A percentile compares a stretch with the other conserved stretches of the same genome.
phyloP scores from a whole-genome alignment of 2,329 filamentous ascomycete species.

The Exophiala spinifera region DNA sequence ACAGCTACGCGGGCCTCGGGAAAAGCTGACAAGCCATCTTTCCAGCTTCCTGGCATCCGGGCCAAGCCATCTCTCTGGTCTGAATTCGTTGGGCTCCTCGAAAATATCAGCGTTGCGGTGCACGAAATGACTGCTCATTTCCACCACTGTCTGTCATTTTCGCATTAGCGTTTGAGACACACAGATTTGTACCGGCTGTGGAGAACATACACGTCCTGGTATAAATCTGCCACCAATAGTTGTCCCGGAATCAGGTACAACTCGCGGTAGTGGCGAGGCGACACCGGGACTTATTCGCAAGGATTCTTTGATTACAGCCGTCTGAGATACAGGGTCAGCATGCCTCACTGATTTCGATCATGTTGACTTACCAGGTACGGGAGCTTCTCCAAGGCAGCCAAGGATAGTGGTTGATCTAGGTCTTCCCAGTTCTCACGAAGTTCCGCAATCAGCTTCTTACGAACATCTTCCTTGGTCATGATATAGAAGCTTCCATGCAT shows the following conservation, averaged over 20 bases:
- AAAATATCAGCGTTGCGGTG: conserved; percentile 36
- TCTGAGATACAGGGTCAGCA: conserved; percentile 15
- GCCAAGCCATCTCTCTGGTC: conserved; percentile 43
- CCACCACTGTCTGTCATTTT: conserved; percentile 29
- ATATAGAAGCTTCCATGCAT: conserved; percentile 44
- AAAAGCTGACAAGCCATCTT: conserved; percentile 43
- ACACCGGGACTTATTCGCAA: conserved; percentile 38
- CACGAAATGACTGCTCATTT: conserved; percentile 30
- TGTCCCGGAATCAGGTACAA: conserved; percentile 29
- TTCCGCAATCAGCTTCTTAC: conserved; percentile 40
- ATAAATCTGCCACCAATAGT: conserved; percentile 23
- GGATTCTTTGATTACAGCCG: conserved; percentile 40
- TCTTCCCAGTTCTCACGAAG: conserved; percentile 39
- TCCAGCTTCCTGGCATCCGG: conserved; percentile 32
- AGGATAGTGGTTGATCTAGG: conserved; percentile 18
- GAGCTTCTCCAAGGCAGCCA: conserved; percentile 35
- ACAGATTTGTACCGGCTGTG: not conserved
- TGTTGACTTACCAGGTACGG: conserved; percentile 30
- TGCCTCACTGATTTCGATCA: not conserved
- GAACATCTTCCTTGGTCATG: conserved; percentile 34
- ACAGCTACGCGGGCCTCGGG: conserved; percentile 41
- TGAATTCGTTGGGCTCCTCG: conserved; percentile 35
- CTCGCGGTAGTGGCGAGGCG: conserved; percentile 29
- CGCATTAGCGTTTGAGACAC: not conserved
- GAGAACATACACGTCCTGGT: conserved; percentile 28